Conservation (phyloP, 1,284 basidiomycete genomes). For the Earliella scabrosa region DNA sequence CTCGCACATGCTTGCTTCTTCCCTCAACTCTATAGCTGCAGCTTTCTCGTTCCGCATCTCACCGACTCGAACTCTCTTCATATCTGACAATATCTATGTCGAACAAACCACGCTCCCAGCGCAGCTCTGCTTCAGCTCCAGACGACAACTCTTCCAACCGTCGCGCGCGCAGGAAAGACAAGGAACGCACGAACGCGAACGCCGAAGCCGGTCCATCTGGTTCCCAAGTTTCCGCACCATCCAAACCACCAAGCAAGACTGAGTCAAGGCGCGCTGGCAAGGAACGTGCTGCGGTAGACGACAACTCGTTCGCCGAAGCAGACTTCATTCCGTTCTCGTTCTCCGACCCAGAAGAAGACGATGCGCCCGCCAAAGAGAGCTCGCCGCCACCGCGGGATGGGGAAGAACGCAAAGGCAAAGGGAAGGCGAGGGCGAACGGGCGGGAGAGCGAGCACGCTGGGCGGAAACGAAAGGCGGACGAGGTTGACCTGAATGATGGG, state of each 20-base stretch:
- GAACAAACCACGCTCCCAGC: slow-evolving; percentile 17
- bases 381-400: slow-evolving; percentile 44
- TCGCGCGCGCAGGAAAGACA: slow-evolving; percentile 27
- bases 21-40: not conserved
- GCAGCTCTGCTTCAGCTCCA: slow-evolving; percentile 11
- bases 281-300: not conserved
- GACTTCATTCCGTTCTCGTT: slow-evolving; percentile 66
- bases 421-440: slow-evolving; percentile 31
- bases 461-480: slow-evolving; percentile 48
- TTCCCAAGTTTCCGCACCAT: not conserved
- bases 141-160: slow-evolving; percentile 21
- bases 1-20: too few species aligned
- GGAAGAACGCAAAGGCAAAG: slow-evolving; percentile 43
- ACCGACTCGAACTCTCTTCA: not conserved
- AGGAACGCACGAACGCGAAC: slow-evolving; percentile 14
- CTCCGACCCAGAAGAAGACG: slow-evolving; percentile 40
- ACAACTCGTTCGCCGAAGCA: slow-evolving; percentile 40
- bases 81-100: slow-evolving; percentile 3
- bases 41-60: not conserved
- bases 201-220: slow-evolving; percentile 27
- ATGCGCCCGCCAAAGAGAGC: slow-evolving; percentile 33
- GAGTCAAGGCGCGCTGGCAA: not conserved
- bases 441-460: slow-evolving; percentile 32
- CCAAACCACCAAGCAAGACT: not conserved
- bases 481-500: slow-evolving; percentile 52